Evolutionary conservation across 495 filamentous ascomycete species (phyloP).

Genomic region (Penicillium coprophilum): DNA sequence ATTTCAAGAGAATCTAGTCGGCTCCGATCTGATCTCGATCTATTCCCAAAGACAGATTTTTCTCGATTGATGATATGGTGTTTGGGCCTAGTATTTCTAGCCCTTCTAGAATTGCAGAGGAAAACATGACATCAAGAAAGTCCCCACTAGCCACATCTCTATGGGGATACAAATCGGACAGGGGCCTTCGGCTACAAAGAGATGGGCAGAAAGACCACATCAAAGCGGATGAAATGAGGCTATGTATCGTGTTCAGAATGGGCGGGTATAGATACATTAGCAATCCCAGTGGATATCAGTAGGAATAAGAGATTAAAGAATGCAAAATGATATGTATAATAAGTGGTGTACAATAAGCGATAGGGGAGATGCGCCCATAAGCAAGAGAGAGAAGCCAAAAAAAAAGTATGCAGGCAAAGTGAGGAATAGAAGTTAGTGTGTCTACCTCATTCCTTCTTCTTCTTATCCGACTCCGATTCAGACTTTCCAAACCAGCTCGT

Average conservation of each 20-base stretch:
- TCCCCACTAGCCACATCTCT: background rate
- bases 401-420: background rate
- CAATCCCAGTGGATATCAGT: slow-evolving; percentile 8
- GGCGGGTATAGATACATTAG: background rate
- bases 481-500: slow-evolving; percentile 22
- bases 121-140: background rate
- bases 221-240: background rate
- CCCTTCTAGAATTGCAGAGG: background rate
- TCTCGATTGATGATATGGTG: background rate
- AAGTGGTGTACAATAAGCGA: slow-evolving; percentile 10
- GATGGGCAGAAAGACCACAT: background rate
- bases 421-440: background rate
- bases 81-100: background rate
- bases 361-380: slow-evolving; percentile 9
- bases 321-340: slow-evolving; percentile 4
- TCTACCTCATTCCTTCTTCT: slow-evolving; percentile 32
- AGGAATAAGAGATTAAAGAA: slow-evolving; percentile 1
- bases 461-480: slow-evolving; percentile 16
- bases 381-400: background rate
- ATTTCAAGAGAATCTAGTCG: background rate
- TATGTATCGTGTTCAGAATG: background rate
- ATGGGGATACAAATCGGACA: background rate
- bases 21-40: no score
- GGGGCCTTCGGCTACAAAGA: background rate
- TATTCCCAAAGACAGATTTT: background rate